Percentiles rank a stretch among this genome's conserved stretches.
phyloP scores from a whole-genome alignment of 2,329 filamentous ascomycete genomes.

The Alternaria sp. region DNA sequence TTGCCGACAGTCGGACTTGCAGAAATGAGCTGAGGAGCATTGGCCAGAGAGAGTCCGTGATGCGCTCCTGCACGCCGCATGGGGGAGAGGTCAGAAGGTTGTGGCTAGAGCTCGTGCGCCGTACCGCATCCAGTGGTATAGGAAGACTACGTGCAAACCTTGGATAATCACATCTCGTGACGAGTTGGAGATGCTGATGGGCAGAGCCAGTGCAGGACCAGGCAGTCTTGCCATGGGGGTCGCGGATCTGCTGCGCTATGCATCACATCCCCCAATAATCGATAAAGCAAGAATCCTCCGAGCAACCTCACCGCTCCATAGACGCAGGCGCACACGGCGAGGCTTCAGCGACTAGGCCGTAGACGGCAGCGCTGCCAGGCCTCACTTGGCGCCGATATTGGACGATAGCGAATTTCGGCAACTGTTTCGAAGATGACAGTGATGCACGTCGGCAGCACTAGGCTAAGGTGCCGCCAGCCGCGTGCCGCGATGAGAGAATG shows the following conservation, averaged over 20 bases:
- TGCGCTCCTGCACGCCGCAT: constrained; percentile 22
- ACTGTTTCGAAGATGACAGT: constrained; percentile 17
- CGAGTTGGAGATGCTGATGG: constrained; percentile 12
- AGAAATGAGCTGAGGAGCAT: constrained; percentile 10
- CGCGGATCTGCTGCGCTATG: constrained; percentile 16
- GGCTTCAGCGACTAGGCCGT: constrained; percentile 14
- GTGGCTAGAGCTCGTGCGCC: constrained; percentile 12
- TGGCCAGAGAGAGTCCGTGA: constrained; percentile 18
- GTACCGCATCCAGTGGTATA: background rate
- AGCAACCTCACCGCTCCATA: constrained; percentile 22
- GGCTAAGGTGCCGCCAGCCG: constrained; percentile 28
- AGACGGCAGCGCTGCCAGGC: background rate
- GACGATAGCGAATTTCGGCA: constrained; percentile 23
- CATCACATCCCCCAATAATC: constrained; percentile 5
- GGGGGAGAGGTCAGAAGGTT: constrained; percentile 1
- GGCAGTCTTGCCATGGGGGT: background rate
- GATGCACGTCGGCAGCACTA: constrained; percentile 29
- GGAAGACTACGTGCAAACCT: background rate
- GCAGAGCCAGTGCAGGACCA: constrained; percentile 3
- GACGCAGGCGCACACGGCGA: constrained; percentile 8
- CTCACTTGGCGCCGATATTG: constrained; percentile 30
- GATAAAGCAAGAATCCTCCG: constrained; percentile 18
- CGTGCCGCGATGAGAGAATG: constrained; percentile 25
- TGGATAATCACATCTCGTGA: background rate
- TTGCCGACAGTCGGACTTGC: constrained; percentile 17